phyloP scores from a whole-genome alignment of 2,329 filamentous ascomycete species.

The Pseudogymnoascus destructans region DNA sequence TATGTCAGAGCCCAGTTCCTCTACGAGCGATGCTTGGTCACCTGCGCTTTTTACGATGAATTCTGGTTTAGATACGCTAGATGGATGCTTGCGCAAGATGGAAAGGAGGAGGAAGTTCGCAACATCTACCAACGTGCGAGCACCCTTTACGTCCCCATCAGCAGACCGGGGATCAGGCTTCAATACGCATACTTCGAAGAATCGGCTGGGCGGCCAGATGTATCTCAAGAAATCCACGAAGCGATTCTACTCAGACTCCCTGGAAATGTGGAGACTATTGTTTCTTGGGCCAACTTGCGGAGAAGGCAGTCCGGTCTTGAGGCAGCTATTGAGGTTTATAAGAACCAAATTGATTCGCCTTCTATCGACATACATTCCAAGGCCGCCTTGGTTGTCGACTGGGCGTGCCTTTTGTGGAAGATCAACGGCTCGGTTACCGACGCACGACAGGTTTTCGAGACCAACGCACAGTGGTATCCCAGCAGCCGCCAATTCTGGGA shows the following conservation, averaged over 20 bases:
- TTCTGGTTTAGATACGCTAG: constrained; percentile 96
- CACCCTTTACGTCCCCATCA: constrained; percentile 75
- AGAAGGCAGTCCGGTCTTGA: constrained; percentile 74
- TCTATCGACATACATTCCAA: constrained; percentile 67
- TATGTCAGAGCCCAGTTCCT: constrained; percentile 64
- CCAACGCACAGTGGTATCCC: constrained; percentile 70
- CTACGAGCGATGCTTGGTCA: constrained; percentile 88
- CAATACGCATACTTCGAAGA: constrained; percentile 96
- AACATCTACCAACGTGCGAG: constrained; percentile 85
- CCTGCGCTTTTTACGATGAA: constrained; percentile 89
- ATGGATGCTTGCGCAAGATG: constrained; percentile 75
- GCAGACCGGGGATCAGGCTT: constrained; percentile 67
- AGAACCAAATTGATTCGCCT: constrained; percentile 62
- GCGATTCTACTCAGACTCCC: constrained; percentile 66
- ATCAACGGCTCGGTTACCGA: constrained; percentile 68
- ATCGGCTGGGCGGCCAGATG: constrained; percentile 58
- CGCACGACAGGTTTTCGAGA: constrained; percentile 69
- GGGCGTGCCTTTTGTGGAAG: constrained; percentile 79
- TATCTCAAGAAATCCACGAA: constrained; percentile 74
- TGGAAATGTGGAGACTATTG: constrained; percentile 73
- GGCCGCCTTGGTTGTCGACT: constrained; percentile 75
- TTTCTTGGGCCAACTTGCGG: constrained; percentile 76
- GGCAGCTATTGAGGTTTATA: constrained; percentile 71
- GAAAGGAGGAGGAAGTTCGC: constrained; percentile 78
- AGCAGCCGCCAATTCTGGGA: constrained; percentile 85